A percentile compares a stretch with the other conserved stretches of the same genome.
phyloP scores from a whole-genome alignment of 257 asterid species.

The Nicotiana otophora region DNA sequence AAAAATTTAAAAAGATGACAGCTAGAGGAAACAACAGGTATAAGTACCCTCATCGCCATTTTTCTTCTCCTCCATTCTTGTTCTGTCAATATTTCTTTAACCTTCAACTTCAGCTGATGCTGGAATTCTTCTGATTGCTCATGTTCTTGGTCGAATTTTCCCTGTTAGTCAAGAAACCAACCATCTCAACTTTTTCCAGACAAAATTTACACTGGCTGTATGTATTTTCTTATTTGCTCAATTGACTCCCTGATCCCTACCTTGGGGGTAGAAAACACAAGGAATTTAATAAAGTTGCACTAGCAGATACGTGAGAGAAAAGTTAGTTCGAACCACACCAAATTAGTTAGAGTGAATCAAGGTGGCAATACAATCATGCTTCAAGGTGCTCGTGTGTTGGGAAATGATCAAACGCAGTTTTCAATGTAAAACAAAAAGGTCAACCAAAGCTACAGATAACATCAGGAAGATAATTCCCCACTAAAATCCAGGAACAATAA shows the following conservation, averaged over 20 bases:
- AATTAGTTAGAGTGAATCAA: background rate
- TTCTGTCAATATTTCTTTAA: constrained; percentile 88
- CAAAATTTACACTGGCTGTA: background rate
- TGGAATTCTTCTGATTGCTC: constrained; percentile 82
- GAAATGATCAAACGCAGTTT: background rate
- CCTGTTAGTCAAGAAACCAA: constrained; percentile 32
- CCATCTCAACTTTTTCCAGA: background rate
- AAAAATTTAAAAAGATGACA: background rate
- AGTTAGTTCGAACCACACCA: background rate
- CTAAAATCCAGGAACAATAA: background rate
- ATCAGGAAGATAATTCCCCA: background rate
- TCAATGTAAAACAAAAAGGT: background rate
- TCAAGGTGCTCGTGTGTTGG: background rate
- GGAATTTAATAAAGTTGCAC: background rate
- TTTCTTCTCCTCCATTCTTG: constrained; percentile 99
- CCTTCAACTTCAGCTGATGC: constrained; percentile 86
- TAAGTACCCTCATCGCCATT: constrained; percentile 93
- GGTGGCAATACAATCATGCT: background rate
- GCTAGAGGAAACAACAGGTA: constrained; percentile 7
- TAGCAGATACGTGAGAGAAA: background rate
- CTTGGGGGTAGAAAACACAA: background rate
- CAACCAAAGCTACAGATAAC: background rate
- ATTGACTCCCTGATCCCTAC: background rate
- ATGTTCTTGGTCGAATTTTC: constrained; percentile 79
- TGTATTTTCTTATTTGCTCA: background rate